Conservation (phyloP, 495 filamentous ascomycete genomes). For the Hypoxylon trugodes region DNA sequence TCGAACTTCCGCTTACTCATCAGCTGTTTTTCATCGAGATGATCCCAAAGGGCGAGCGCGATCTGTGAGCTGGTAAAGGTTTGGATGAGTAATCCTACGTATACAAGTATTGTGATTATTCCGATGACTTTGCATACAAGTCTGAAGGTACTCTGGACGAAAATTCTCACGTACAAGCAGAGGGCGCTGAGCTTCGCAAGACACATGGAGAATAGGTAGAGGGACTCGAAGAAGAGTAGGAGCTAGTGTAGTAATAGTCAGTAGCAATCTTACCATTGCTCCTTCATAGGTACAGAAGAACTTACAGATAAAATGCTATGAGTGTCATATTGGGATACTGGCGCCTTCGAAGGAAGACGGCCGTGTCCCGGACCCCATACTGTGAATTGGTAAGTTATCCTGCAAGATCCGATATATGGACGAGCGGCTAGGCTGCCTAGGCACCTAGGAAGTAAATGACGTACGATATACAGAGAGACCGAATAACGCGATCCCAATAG, state of each 20-base stretch:
- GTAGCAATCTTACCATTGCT: neutral
- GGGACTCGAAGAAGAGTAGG: slow-evolving; percentile 11
- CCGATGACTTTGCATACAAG: slow-evolving; percentile 30
- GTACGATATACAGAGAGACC: slow-evolving; percentile 17
- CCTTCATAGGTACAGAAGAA: neutral
- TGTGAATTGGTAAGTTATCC: neutral
- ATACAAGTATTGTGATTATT: slow-evolving; percentile 30
- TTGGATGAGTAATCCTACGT: slow-evolving; percentile 12
- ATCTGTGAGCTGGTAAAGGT: slow-evolving; percentile 26
- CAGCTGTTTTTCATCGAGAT: slow-evolving; percentile 13
- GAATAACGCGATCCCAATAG: slow-evolving; percentile 12
- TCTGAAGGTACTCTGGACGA: slow-evolving; percentile 28
- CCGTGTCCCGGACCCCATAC: slow-evolving; percentile 1
- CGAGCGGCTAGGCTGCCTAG: no score
- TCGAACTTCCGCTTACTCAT: slow-evolving; percentile 23
- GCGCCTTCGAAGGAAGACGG: neutral
- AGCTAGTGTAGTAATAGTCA: slow-evolving; percentile 15
- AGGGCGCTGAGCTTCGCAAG: slow-evolving; percentile 51
- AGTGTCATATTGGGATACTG: neutral
- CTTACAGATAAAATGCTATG: slow-evolving; percentile 11
- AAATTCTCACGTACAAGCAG: slow-evolving; percentile 51
- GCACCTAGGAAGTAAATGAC: neutral
- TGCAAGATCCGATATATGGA: neutral
- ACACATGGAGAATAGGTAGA: slow-evolving; percentile 24
- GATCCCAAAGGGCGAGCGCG: slow-evolving; percentile 42